Percentiles rank a stretch among this genome's conserved stretches.
Evolutionary conservation across 1,284 basidiomycete species (phyloP).

Genomic region (Pyrrhoderma lamaoense): DNA sequence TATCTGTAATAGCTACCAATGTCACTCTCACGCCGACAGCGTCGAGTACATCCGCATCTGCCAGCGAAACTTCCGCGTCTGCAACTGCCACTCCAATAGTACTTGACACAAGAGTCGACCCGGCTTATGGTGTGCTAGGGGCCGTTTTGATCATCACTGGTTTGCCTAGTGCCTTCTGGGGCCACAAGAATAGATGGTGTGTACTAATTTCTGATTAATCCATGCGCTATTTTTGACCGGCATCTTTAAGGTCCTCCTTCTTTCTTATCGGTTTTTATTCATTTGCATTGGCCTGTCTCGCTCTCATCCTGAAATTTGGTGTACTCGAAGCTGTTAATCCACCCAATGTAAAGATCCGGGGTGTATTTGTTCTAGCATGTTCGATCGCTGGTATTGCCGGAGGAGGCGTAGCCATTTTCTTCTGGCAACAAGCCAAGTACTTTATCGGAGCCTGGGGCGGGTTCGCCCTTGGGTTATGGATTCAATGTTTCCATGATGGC

Average conservation of each 20-base stretch:
- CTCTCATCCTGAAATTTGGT: conserved; percentile 87
- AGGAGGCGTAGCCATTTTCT: conserved; percentile 81
- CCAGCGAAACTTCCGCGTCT: conserved; percentile 37
- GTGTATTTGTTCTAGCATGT: conserved; percentile 83
- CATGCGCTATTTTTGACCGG: neutral
- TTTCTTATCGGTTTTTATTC: conserved; percentile 90
- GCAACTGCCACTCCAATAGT: conserved; percentile 43
- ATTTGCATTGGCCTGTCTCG: conserved; percentile 76
- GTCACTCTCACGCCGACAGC: conserved; percentile 41
- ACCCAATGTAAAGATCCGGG: conserved; percentile 71
- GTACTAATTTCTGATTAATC: conserved; percentile 17
- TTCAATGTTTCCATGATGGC: conserved; percentile 78
- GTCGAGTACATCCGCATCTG: conserved; percentile 30
- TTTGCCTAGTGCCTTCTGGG: conserved; percentile 82
- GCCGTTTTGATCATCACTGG: conserved; percentile 85
- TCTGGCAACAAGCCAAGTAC: conserved; percentile 82
- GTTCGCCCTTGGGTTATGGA: conserved; percentile 78
- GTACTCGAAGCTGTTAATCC: conserved; percentile 75
- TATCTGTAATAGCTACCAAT: conserved; percentile 47
- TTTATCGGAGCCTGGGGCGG: conserved; percentile 87
- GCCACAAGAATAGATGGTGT: conserved; percentile 89
- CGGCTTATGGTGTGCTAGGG: conserved; percentile 85
- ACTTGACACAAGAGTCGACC: conserved; percentile 73
- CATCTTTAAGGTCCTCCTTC: conserved; percentile 72
- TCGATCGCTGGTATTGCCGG: conserved; percentile 77